These are phyloP conservation scores for Cutaneotrichosporon sp. DNA, from an alignment of 1,284 basidiomycete species.

Conservation along the genomic window DNA sequence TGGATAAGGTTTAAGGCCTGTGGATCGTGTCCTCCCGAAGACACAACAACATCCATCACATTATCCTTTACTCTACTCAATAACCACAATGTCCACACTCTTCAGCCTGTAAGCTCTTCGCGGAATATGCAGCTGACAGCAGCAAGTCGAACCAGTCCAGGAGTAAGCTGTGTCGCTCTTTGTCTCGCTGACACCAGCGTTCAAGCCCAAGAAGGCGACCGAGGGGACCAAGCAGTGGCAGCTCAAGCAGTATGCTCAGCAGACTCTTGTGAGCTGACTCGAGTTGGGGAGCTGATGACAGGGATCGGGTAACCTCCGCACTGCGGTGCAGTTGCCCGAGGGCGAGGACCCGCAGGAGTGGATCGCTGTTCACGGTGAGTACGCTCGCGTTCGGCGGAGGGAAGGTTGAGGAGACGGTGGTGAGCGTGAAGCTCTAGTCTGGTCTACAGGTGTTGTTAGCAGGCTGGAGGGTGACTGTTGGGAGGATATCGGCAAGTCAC, in stretches of 20 bases:
- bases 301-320: conserved; percentile 89
- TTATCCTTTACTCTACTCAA: not conserved
- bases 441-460: not conserved
- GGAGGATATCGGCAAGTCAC: not conserved
- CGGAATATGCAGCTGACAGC: conserved; percentile 23
- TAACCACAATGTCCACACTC: conserved; percentile 39
- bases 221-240: conserved; percentile 97
- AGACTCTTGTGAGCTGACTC: conserved; percentile 68
- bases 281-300: conserved; percentile 38
- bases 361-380: conserved; percentile 91
- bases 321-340: conserved; percentile 86
- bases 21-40: not conserved
- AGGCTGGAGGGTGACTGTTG: not conserved
- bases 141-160: conserved; percentile 46
- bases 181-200: conserved; percentile 56
- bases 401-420: not conserved
- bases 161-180: conserved; percentile 28
- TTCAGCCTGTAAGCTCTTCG: conserved; percentile 34
- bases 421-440: not conserved
- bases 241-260: conserved; percentile 93
- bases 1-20: not conserved
- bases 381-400: not conserved
- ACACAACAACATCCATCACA: conserved; percentile 8
- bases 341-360: conserved; percentile 94
- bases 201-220: conserved; percentile 93